phyloP scores from a whole-genome alignment of 2,329 filamentous ascomycete species.

The Colletotrichum sp. region DNA sequence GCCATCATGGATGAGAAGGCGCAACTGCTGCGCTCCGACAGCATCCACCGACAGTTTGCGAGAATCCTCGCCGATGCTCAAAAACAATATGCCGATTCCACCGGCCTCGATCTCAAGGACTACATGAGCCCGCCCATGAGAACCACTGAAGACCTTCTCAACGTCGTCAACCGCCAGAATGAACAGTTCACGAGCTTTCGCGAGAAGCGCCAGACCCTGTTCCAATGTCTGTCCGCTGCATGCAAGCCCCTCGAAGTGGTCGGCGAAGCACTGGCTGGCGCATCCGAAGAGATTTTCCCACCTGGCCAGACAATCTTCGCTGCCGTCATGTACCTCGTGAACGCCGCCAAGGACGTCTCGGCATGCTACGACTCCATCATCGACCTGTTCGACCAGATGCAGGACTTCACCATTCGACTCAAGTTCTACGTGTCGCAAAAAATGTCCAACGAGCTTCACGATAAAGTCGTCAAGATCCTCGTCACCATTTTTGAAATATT shows the following conservation, averaged over 20 bases:
- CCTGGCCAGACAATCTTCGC: slow-evolving; percentile 46
- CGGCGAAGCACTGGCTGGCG: slow-evolving; percentile 41
- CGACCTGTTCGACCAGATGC: slow-evolving; percentile 45
- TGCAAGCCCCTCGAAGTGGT: slow-evolving; percentile 43
- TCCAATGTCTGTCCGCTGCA: slow-evolving; percentile 33
- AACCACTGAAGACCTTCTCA: slow-evolving; percentile 34
- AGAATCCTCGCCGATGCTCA: slow-evolving; percentile 38
- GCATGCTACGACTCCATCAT: slow-evolving; percentile 49
- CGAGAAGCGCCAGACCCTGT: slow-evolving; percentile 36
- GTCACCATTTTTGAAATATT: slow-evolving; percentile 50
- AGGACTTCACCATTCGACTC: slow-evolving; percentile 47
- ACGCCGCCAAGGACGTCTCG: slow-evolving; percentile 49
- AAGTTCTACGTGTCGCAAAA: slow-evolving; percentile 43
- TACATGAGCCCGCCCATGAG: slow-evolving; percentile 37
- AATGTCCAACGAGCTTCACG: slow-evolving; percentile 40
- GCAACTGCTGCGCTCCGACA: slow-evolving; percentile 10
- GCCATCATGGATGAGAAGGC: slow-evolving; percentile 1
- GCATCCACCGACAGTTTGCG: slow-evolving; percentile 22
- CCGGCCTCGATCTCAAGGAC: slow-evolving; percentile 31
- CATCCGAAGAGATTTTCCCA: slow-evolving; percentile 41
- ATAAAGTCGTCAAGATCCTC: slow-evolving; percentile 46
- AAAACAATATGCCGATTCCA: slow-evolving; percentile 33
- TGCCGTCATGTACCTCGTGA: slow-evolving; percentile 46
- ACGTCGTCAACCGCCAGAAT: slow-evolving; percentile 38
- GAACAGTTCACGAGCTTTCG: slow-evolving; percentile 40